These are phyloP conservation scores for Tulasnella sp. DNA, from an alignment of 768 basidiomycete species.

Conservation along the genomic window DNA sequence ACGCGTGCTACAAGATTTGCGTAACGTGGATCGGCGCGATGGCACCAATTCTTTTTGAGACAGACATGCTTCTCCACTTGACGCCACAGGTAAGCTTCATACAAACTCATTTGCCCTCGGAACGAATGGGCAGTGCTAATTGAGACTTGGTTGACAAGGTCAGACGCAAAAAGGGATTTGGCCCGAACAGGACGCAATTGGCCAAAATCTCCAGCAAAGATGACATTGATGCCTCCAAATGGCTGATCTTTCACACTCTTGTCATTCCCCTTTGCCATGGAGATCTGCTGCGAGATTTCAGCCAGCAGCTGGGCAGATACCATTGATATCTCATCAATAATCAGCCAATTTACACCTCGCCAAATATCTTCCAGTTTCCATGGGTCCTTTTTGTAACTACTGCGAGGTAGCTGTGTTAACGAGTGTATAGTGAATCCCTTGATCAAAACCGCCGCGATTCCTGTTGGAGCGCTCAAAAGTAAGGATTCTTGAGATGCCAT, in stretches of 20 bases:
- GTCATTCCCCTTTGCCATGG: not conserved
- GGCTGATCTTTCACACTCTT: not conserved
- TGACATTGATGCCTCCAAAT: constrained; percentile 15
- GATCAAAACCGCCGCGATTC: constrained; percentile 16
- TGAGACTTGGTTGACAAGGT: not conserved
- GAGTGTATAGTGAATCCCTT: constrained; percentile 16
- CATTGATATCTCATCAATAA: constrained; percentile 17
- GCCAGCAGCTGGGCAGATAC: constrained; percentile 2
- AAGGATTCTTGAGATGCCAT: not conserved
- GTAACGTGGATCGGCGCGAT: not conserved
- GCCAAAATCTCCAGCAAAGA: constrained; percentile 14
- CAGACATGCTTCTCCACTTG: not conserved
- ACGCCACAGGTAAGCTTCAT: not conserved
- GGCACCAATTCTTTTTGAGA: not conserved
- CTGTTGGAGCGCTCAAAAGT: constrained; percentile 10
- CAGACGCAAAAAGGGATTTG: not conserved
- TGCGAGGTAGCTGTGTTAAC: not conserved
- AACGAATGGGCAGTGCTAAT: not conserved
- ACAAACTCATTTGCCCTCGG: not conserved
- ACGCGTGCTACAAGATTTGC: not conserved
- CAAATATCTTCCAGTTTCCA: constrained; percentile 12
- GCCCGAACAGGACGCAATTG: constrained; percentile 9
- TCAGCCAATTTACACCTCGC: constrained; percentile 14
- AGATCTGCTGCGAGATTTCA: constrained; percentile 4
- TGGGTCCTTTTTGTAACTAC: not conserved